Conservation (phyloP, 345 rosid genomes). For the Alliaria petiolata region DNA sequence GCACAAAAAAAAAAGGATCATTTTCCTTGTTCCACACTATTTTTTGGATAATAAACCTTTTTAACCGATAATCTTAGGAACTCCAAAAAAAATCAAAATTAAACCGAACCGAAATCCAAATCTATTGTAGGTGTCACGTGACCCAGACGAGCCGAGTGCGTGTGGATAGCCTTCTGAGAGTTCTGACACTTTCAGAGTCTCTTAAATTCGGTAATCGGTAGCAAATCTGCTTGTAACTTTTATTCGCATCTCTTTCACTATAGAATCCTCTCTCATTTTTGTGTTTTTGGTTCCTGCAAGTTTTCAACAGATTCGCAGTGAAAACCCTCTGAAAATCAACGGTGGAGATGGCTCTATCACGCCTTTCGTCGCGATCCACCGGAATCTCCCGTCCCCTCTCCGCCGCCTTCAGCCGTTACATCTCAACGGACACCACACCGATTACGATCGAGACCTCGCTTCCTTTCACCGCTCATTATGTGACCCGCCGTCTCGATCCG, state of each 20-base stretch:
- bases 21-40: too few species aligned
- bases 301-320: conserved; percentile 5
- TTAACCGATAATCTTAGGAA: too few species aligned
- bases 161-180: background rate
- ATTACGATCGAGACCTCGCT: conserved; percentile 81
- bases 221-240: background rate
- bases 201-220: background rate
- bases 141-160: background rate
- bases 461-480: conserved; percentile 78
- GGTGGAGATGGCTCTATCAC: conserved; percentile 61
- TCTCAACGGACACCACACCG: conserved; percentile 72
- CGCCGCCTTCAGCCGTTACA: conserved; percentile 45
- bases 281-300: background rate
- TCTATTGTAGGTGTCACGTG: background rate
- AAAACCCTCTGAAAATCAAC: background rate
- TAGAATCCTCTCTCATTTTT: background rate
- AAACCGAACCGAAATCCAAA: too few species aligned
- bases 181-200: background rate
- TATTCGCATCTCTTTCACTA: background rate
- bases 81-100: too few species aligned
- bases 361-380: conserved; percentile 36
- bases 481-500: conserved; percentile 81
- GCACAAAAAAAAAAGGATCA: too few species aligned
- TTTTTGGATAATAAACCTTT: too few species aligned
- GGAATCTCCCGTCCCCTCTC: conserved; percentile 38